Evolutionary conservation across 768 basidiomycete species (phyloP), one percentile per base, ranked within the genome.

Genomic region (Leccinum boreale): DNA sequence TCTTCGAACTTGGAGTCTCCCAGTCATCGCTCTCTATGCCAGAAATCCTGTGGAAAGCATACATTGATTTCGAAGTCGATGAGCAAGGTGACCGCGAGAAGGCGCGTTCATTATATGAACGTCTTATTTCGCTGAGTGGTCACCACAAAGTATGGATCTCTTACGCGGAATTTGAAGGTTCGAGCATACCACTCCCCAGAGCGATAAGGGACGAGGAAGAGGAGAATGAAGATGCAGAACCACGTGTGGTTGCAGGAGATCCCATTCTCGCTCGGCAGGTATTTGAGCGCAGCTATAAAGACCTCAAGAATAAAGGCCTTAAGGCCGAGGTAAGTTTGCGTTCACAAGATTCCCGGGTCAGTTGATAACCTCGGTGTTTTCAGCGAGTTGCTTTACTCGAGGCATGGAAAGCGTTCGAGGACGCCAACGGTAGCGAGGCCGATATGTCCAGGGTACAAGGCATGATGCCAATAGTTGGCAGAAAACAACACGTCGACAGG

Each of bases 91-190:
- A 98, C 62, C 85, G 93, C 42, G 90, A 90, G 57, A 81, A 84
- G 15, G 89, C 91, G 2, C 80, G 96, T n/a, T 79, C 80, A 6
- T 70, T 98, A 42, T 98, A 97, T 70, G 95, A 98, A 75, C 84
- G 94, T 19, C 81, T 98, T 19, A 79, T 97, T 50, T 75, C 83
- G 31, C 78, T 90, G 50, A 96, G 93, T 62, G 92, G 92, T 4
- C 95, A 98, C 69, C 90, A 94, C 75, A 98, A 98, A 75, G 94
- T 96, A 19, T 98, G 94, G 94, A 92, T 97, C 55, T 87, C 94
- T 53, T 98, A 89, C 72, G 96, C 96, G 0, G 80, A 89, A 64
- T 97, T 98, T 65, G 96, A 98, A 73, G 89, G 85, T 5, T 88
- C 89, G 65, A 77, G 84, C 6, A 87, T 90, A 46, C 85, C 85